Percentiles rank a stretch among this genome's conserved stretches.
Evolutionary conservation across 1,284 basidiomycete species (phyloP).

Genomic region (Rhodotorula sp.): DNA sequence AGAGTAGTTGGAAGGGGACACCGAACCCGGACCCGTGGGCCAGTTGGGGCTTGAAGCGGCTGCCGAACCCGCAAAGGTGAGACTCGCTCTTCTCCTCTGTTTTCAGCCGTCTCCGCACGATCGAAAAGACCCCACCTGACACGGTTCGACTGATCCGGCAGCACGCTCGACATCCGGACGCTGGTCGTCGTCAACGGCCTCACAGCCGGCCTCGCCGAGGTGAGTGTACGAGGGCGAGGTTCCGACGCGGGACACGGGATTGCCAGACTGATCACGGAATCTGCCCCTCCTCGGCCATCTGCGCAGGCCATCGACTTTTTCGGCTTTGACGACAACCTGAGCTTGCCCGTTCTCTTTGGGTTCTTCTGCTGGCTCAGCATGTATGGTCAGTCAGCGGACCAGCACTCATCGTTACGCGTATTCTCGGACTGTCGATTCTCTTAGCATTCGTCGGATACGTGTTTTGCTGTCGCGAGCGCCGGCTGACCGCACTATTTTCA

Average conservation of each 20-base stretch:
- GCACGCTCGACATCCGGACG: slow-evolving; percentile 28
- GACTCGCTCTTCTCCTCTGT: slow-evolving; percentile 46
- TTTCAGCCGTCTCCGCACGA: no score
- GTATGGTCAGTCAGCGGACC: slow-evolving; percentile 23
- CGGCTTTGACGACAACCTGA: slow-evolving; percentile 87
- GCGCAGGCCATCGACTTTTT: slow-evolving; percentile 68
- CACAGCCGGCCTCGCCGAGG: slow-evolving; percentile 50
- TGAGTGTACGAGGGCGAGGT: neutral
- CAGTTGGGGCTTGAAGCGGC: slow-evolving; percentile 26
- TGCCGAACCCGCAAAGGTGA: slow-evolving; percentile 48
- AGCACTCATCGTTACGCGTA: no score
- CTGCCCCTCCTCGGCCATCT: no score
- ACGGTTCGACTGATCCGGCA: slow-evolving; percentile 56
- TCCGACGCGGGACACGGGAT: no score
- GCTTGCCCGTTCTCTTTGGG: slow-evolving; percentile 85
- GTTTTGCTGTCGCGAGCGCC: neutral
- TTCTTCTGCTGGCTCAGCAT: slow-evolving; percentile 64
- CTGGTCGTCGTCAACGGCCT: slow-evolving; percentile 45
- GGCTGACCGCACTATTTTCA: neutral
- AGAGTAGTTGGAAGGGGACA: slow-evolving; percentile 45
- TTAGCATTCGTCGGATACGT: no score
- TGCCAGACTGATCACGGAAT: no score
- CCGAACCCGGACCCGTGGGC: slow-evolving; percentile 14
- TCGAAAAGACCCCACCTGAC: neutral
- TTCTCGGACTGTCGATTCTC: no score